Base-by-base conservation (phyloP, 2,329 filamentous ascomycete genomes). In the Beauveria varroae region DNA sequence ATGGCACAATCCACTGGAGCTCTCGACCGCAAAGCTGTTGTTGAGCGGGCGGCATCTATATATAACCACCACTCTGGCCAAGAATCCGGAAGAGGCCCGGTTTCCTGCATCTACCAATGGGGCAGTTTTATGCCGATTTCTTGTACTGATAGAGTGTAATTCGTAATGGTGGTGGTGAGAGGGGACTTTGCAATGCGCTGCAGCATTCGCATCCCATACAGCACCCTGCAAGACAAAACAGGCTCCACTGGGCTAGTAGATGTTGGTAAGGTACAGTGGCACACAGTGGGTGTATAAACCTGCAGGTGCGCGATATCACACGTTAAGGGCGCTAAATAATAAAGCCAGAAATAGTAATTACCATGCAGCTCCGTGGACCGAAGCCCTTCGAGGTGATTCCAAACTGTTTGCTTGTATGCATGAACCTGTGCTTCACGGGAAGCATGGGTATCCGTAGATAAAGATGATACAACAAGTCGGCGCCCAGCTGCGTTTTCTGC, bases 181-280 rank as follows among this genome's bases (percentile, higher is more conserved):
- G 44, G 55, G 22, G 41, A 60, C 46, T 47, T 51, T 28, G 22
- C 44, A 46, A 37, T 46, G 40, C 49, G 10, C 40, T 53, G 49
- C 57, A 26, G n/a, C 41, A 40, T 51, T 50, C 40, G 57, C 20
- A 60, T 60, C 49, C 57, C 57, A 53, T 49, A 52, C 46, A 43
- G 9, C 46, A 59, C 57, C 46, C 49, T 60, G 57, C 47, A 57
- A 28, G n/a, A 20, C 50, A 54, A 37, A 40, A 28, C 9, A 24
- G n/a, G 22, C 28, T 46, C 57, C 57, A 54, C 57, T 14, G 12
- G 34, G 34, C 34, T 46, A n/a, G 24, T 5, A 51, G 37, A 37
- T 44, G 47, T 14, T 37, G 24, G 26, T 37, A 18, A 34, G 12
- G 53, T 4, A n/a, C n/a, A n/a, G n/a, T n/a, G n/a, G n/a, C n/a